Conservation (phyloP, 2,329 filamentous ascomycete species). For the Shiraia sp. region DNA sequence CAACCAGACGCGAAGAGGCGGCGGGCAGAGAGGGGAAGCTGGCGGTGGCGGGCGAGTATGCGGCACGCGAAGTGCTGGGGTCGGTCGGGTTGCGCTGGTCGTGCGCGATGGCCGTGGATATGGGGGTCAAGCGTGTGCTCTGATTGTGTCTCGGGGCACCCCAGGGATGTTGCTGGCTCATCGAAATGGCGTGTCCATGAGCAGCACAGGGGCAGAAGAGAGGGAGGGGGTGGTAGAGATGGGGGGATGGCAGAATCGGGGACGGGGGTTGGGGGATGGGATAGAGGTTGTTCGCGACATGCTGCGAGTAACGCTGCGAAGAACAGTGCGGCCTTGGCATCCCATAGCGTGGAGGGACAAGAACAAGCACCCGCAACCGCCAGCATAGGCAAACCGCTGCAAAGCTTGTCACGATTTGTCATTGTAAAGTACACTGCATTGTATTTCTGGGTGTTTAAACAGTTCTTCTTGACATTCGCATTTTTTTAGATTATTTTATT, state of each 20-base stretch:
- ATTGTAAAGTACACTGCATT: too few species aligned
- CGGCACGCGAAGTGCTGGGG: conserved; percentile 54
- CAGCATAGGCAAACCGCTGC: background rate
- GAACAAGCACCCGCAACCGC: background rate
- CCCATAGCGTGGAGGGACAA: conserved; percentile 2
- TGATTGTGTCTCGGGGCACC: conserved; percentile 59
- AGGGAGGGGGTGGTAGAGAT: conserved; percentile 17
- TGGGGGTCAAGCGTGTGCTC: conserved; percentile 61
- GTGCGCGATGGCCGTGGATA: conserved; percentile 54
- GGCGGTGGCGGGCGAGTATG: conserved; percentile 56
- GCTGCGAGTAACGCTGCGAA: conserved; percentile 7
- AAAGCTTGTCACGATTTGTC: background rate
- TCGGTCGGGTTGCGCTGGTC: conserved; percentile 51
- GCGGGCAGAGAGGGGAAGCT: conserved; percentile 58
- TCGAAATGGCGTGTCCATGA: conserved; percentile 49
- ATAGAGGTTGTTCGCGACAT: conserved; percentile 17
- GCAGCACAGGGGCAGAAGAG: conserved; percentile 39
- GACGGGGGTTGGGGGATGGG: conserved; percentile 24
- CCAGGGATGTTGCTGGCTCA: conserved; percentile 61
- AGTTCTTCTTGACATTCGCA: too few species aligned
- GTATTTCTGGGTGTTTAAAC: too few species aligned
- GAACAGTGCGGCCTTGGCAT: conserved; percentile 7
- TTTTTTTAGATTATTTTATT: too few species aligned
- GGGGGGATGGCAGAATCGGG: conserved; percentile 17
- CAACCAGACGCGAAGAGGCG: conserved; percentile 53